Evolutionary conservation across 1,284 basidiomycete species (phyloP), one percentile per base, ranked within the genome.

Genomic region (Paramarasmius palmivorus): DNA sequence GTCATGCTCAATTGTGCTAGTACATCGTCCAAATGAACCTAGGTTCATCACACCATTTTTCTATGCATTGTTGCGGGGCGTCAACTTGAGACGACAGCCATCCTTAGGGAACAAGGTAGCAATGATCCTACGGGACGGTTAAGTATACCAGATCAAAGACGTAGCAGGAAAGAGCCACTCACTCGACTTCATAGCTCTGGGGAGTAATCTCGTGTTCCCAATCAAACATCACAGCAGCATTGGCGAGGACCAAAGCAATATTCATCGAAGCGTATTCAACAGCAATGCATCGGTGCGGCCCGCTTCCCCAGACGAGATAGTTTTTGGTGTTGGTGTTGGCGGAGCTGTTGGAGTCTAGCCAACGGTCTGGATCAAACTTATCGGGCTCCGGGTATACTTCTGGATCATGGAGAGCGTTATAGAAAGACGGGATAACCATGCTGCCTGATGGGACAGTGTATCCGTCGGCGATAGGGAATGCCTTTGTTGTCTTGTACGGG

Each of bases 341-440:
- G 44, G 79, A 74, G 64, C 86, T 83, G n/a, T 86, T 73, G 51
- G 89, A 83, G 63, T 94, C 90, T 49, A 99, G 78, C 95, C 95
- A 99, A 59, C 96, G 89, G 69, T 98, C 95, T 7, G 96, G 96
- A 26, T 77, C 63, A 71, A 98, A 88, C 56, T 74, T 70, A 37
- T 95, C 92, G 3, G 96, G 94, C 52, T 95, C 82, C 34, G 93
- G 92, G 78, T 92, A 99, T 52, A 95, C 85, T 42, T 79, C 77
- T 17, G 90, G 83, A 70, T 99, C 96, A 70, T 98, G 95, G 44
- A 98, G 78, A 9, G 95, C 93, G 67, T 90, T 90, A 75, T 91
- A 99, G 75, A 98, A 92, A n/a, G 92, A 93, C 2, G 96, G 96
- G 62, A 99, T 98, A 65, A 98, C 83, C 93, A 99, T 98, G 67